Evolutionary conservation across 805 yeast genomes (phyloP).

Genomic region (Pichia paraexigua): DNA sequence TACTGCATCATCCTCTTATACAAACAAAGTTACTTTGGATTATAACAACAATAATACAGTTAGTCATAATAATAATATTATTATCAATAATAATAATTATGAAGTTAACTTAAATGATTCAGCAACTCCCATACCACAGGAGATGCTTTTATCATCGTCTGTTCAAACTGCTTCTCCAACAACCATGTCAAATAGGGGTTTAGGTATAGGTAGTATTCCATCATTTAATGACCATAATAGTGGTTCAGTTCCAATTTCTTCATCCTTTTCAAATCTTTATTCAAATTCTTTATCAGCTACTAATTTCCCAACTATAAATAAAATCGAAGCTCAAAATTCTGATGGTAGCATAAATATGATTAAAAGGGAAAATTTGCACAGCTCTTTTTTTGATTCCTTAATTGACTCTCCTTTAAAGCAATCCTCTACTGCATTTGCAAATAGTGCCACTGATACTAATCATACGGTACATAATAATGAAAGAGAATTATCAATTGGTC

Average conservation of each 20-base stretch:
- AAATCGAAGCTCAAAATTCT: background rate
- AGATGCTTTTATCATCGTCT: slow-evolving; percentile 11
- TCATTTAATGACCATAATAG: background rate
- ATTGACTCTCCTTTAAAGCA: slow-evolving; percentile 17
- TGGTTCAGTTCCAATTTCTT: background rate
- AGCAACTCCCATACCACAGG: slow-evolving; percentile 12
- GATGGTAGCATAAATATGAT: background rate
- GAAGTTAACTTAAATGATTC: background rate
- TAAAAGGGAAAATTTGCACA: background rate
- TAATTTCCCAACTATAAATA: background rate
- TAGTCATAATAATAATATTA: too few species aligned
- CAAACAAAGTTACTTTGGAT: background rate
- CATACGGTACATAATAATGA: slow-evolving; percentile 10
- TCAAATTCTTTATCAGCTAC: slow-evolving; percentile 2
- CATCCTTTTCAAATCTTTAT: slow-evolving; percentile 1
- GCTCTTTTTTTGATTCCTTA: slow-evolving; percentile 15
- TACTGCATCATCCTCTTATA: background rate
- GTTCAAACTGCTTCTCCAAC: slow-evolving; percentile 10
- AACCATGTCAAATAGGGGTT: slow-evolving; percentile 1
- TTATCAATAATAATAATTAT: background rate
- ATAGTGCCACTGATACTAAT: slow-evolving; percentile 8
- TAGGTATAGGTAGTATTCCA: slow-evolving; percentile 6
- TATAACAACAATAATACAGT: background rate
- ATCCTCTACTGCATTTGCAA: background rate
- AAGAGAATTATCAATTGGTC: slow-evolving; percentile 6